phyloP scores from a whole-genome alignment of 1,284 basidiomycete genomes.

The Papiliotrema fonsecae region DNA sequence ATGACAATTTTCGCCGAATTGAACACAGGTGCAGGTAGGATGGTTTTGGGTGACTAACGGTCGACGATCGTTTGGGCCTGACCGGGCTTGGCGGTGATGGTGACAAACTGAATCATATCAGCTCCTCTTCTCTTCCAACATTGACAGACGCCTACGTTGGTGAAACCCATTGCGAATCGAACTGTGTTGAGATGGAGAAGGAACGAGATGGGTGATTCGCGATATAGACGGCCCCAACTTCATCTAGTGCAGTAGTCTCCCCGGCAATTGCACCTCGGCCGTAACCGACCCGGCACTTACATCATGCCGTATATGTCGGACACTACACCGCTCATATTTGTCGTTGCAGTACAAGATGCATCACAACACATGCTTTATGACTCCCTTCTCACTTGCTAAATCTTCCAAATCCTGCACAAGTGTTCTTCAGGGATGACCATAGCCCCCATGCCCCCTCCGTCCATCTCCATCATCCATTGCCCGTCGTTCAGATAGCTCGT shows the following conservation, averaged over 20 bases:
- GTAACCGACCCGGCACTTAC: neutral
- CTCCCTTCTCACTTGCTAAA: neutral
- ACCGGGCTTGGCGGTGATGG: constrained; percentile 11
- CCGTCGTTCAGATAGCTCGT: constrained; percentile 25
- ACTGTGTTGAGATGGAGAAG: neutral
- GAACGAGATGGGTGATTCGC: neutral
- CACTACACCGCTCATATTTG: neutral
- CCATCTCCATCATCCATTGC: constrained; percentile 44
- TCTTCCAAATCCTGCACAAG: constrained; percentile 42
- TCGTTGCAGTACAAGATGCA: neutral
- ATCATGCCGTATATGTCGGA: neutral
- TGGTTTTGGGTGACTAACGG: constrained; percentile 4
- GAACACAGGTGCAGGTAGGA: neutral
- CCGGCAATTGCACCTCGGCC: neutral
- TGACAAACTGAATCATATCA: constrained; percentile 6
- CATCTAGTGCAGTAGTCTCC: neutral
- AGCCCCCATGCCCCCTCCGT: constrained; percentile 24
- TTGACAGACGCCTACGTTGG: constrained; percentile 1
- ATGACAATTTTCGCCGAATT: no score
- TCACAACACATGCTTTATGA: neutral
- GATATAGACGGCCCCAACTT: neutral
- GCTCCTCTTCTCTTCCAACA: neutral
- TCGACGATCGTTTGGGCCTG: constrained; percentile 4
- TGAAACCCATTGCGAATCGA: constrained; percentile 2
- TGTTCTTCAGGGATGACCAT: constrained; percentile 29